phyloP scores from a whole-genome alignment of 805 yeast genomes.

The Lipomyces spencermartinsiae region DNA sequence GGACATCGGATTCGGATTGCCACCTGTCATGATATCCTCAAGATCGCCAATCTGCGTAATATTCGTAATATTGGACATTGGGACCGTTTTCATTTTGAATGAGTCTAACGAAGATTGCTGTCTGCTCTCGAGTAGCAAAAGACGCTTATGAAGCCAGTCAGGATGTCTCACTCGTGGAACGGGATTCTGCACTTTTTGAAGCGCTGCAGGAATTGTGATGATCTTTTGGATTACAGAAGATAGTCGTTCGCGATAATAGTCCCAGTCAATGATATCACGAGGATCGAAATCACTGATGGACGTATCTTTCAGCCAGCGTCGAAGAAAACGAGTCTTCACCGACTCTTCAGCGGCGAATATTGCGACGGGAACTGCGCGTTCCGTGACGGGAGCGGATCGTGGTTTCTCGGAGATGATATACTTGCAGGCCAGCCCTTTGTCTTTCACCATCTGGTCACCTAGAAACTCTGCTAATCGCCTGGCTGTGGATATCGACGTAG shows the following conservation, averaged over 20 bases:
- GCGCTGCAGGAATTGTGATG: conserved; percentile 95
- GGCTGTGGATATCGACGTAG: conserved; percentile 96
- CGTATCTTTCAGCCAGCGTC: conserved; percentile 87
- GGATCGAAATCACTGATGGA: conserved; percentile 83
- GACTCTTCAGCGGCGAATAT: conserved; percentile 82
- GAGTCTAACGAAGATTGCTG: conserved; percentile 70
- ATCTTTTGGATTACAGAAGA: conserved; percentile 94
- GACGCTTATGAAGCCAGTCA: conserved; percentile 79
- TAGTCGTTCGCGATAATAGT: conserved; percentile 84
- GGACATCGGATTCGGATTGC: background rate
- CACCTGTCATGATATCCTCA: conserved; percentile 38
- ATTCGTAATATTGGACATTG: conserved; percentile 49
- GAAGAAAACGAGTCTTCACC: conserved; percentile 73
- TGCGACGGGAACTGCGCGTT: conserved; percentile 95
- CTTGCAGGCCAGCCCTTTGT: conserved; percentile 93
- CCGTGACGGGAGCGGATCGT: conserved; percentile 85
- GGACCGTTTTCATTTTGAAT: conserved; percentile 54
- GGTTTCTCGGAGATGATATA: conserved; percentile 89
- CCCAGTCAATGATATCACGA: conserved; percentile 90
- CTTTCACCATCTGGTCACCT: conserved; percentile 96
- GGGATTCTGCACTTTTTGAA: conserved; percentile 86
- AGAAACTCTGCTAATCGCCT: conserved; percentile 89
- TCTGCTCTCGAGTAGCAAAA: conserved; percentile 63
- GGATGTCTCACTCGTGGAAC: conserved; percentile 96
- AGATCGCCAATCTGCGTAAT: conserved; percentile 40